Evolutionary conservation across 2,329 filamentous ascomycete species (phyloP).

Genomic region (Alternaria postmessia): DNA sequence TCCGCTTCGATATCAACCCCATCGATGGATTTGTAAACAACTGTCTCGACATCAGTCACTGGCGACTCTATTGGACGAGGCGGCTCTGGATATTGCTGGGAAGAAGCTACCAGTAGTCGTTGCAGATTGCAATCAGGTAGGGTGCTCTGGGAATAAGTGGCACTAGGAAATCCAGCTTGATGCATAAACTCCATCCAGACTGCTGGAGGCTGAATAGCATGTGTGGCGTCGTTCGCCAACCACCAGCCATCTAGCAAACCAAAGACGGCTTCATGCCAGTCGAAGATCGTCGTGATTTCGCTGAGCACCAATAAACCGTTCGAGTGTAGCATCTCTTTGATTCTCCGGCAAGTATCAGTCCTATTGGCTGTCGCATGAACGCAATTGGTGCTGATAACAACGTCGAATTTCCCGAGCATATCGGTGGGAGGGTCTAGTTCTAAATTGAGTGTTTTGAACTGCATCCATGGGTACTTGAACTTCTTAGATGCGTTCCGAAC

Average conservation of each 20-base stretch:
- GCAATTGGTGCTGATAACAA: conserved; percentile 30
- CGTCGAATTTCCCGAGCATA: conserved; percentile 13
- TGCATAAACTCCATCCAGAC: conserved; percentile 17
- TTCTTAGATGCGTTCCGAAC: conserved; percentile 44
- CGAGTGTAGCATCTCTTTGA: conserved; percentile 15
- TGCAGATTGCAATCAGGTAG: conserved; percentile 11
- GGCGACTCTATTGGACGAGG: neutral
- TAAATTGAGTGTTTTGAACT: conserved; percentile 43
- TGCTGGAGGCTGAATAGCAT: conserved; percentile 13
- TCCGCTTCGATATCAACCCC: conserved; percentile 37
- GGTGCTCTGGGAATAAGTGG: conserved; percentile 12
- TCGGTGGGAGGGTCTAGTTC: conserved; percentile 11
- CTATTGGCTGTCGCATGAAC: conserved; percentile 32
- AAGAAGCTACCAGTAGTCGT: conserved; percentile 10
- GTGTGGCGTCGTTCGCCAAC: conserved; percentile 20
- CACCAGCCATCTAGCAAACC: conserved; percentile 39
- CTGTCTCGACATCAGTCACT: conserved; percentile 3
- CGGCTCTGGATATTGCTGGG: conserved; percentile 7
- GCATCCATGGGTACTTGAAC: conserved; percentile 43
- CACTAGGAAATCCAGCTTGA: conserved; percentile 15
- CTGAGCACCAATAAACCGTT: conserved; percentile 25
- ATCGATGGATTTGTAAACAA: conserved; percentile 23
- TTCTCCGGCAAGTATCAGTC: conserved; percentile 6
- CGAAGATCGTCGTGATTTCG: conserved; percentile 22
- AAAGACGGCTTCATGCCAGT: conserved; percentile 30